Evolutionary conservation across 2,329 filamentous ascomycete genomes (phyloP), one percentile per base, ranked within the genome.

Genomic region (Cladosporium velox): DNA sequence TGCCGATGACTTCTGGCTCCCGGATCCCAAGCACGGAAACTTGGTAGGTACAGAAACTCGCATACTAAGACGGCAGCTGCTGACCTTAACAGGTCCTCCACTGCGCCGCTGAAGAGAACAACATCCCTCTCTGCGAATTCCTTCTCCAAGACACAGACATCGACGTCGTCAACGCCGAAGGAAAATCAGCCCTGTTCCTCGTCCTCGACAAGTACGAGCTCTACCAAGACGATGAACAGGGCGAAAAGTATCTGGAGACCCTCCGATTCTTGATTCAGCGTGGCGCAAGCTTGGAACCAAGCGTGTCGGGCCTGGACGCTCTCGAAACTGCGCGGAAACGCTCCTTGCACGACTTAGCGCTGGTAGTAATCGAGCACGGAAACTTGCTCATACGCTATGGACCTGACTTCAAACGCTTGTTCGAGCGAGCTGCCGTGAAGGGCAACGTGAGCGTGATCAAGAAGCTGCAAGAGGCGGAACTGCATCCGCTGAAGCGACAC

Each of bases 41-140:
- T 7, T 52, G 26, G 49, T 52, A 28, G 14, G 49, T 52, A 8
- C 14, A 28, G 14, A 35, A 11, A 35, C 2, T 14, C 21, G 5
- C 24, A 28, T n/a, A 28, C 49, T 15, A 28, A 2, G 30, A 52
- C 24, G 41, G 41, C 15, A 47, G 41, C 41, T 47, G n/a, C 30
- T 32, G 7, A 52, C 26, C 12, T 14, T 0, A 12, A n/a, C 28
- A 55, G 52, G 52, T 32, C 1, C 12, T 55, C 8, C 52, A 55
- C n/a, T 55, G 52, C 14, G 52, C 52, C 30, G 52, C 12, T 1
- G 52, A 55, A 55, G 52, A 55, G 30, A 55, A 55, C 30, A 55
- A 55, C 52, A 55, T 55, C 8, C 52, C 52, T 2, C 52, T 55
- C 18, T 55, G 52, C 52, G 52, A 55, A 21, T 11, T 55, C 3